Evolutionary conservation across 805 yeast genomes (phyloP).

Genomic region (Ogataea pini): DNA sequence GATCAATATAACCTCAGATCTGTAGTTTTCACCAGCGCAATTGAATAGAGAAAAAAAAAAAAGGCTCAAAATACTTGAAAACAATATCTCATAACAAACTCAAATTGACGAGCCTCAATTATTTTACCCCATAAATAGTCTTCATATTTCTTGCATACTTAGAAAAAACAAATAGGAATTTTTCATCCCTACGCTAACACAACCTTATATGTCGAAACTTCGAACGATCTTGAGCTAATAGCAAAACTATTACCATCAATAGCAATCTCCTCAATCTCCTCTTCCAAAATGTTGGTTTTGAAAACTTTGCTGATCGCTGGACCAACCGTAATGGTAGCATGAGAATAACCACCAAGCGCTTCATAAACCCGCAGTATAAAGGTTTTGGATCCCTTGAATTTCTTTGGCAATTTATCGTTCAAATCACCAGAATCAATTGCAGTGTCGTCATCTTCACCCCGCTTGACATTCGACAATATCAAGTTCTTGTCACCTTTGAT

Average conservation of each 20-base stretch:
- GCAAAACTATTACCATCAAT: slow-evolving; percentile 28
- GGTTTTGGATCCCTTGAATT: slow-evolving; percentile 46
- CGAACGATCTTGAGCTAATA: slow-evolving; percentile 69
- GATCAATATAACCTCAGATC: too few species aligned
- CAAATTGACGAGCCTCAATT: too few species aligned
- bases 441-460: slow-evolving; percentile 87
- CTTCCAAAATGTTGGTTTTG: slow-evolving; percentile 62
- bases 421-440: slow-evolving; percentile 35
- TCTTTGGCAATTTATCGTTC: slow-evolving; percentile 39
- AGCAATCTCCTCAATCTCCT: slow-evolving; percentile 42
- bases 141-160: too few species aligned
- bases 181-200: slow-evolving; percentile 30
- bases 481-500: slow-evolving; percentile 56
- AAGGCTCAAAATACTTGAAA: too few species aligned
- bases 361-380: slow-evolving; percentile 81
- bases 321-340: slow-evolving; percentile 50
- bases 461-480: slow-evolving; percentile 73
- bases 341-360: slow-evolving; percentile 76
- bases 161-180: too few species aligned
- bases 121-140: too few species aligned
- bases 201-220: slow-evolving; percentile 65
- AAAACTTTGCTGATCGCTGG: slow-evolving; percentile 48
- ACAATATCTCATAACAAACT: too few species aligned
- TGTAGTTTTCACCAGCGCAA: too few species aligned
- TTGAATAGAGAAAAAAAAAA: too few species aligned